phyloP scores from a whole-genome alignment of 1,284 basidiomycete genomes.

The Cryptococcus maquisensis region DNA sequence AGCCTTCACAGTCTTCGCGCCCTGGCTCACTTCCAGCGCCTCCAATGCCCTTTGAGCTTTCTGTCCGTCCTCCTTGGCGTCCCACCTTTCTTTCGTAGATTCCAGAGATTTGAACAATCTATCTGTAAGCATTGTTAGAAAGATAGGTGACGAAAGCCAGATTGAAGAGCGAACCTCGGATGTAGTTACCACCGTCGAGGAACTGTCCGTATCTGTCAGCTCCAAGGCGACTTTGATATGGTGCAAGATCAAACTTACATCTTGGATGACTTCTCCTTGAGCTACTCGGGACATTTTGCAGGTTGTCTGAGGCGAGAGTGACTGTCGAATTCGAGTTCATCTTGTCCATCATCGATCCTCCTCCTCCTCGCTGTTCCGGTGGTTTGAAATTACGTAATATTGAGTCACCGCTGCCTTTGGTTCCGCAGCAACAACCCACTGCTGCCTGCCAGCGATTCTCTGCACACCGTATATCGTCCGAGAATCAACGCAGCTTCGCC shows the following conservation, averaged over 20 bases:
- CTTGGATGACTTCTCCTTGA: too few relatives aligned
- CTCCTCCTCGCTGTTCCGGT: too few relatives aligned
- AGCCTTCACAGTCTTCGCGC: conserved; percentile 17
- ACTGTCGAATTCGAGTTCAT: too few relatives aligned
- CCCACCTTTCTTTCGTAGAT: conserved; percentile 20
- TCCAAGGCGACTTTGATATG: not conserved
- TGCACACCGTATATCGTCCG: too few relatives aligned
- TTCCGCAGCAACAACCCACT: too few relatives aligned
- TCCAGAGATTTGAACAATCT: not conserved
- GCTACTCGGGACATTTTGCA: not conserved
- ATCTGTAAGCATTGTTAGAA: not conserved
- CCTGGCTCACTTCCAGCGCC: conserved; percentile 28
- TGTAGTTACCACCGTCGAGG: not conserved
- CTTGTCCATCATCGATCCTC: too few relatives aligned
- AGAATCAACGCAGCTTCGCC: not conserved
- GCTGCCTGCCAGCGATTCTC: too few relatives aligned
- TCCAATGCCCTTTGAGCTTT: conserved; percentile 43
- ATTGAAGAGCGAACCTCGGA: not conserved
- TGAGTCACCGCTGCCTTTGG: too few relatives aligned
- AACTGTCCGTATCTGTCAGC: not conserved
- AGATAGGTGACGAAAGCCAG: not conserved
- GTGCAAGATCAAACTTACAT: not conserved
- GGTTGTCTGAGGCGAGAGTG: not conserved
- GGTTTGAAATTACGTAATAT: too few relatives aligned
- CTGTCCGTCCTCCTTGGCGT: conserved; percentile 35